phyloP scores from a whole-genome alignment of 2,329 filamentous ascomycete species.

The Cyphellophora attinorum region DNA sequence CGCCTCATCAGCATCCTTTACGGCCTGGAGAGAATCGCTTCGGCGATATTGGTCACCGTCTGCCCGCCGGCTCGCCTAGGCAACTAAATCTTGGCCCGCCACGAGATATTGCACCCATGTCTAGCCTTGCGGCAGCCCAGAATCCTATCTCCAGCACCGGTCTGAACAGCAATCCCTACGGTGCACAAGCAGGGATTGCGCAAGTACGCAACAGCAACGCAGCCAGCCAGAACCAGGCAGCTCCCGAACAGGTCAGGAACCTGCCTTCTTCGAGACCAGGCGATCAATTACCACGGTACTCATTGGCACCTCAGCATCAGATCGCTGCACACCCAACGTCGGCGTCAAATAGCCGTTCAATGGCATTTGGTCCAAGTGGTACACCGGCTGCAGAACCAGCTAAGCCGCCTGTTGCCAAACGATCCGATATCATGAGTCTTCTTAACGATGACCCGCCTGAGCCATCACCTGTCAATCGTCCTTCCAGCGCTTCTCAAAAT shows the following conservation, averaged over 20 bases:
- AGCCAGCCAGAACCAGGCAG: no score
- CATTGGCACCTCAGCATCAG: no score
- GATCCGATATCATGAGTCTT: constrained; percentile 40
- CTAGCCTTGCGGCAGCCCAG: no score
- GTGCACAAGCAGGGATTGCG: no score
- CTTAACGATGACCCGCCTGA: constrained; percentile 40
- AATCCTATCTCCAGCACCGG: no score
- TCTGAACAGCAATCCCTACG: no score
- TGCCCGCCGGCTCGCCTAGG: constrained; percentile 5
- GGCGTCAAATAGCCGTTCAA: no score
- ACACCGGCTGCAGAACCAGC: constrained; percentile 11
- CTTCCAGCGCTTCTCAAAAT: constrained; percentile 27
- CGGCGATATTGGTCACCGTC: constrained; percentile 3
- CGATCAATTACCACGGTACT: no score
- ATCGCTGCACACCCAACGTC: no score
- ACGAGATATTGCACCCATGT: constrained; percentile 6
- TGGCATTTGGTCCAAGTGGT: constrained; percentile 5
- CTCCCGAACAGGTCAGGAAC: no score
- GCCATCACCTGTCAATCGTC: constrained; percentile 34
- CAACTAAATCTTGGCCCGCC: constrained; percentile 7
- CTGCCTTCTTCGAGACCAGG: no score
- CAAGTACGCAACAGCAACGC: no score
- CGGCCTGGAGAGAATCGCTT: constrained; percentile 8
- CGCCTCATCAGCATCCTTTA: constrained; percentile 13
- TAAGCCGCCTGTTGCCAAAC: constrained; percentile 31